Evolutionary conservation across 768 basidiomycete species (phyloP), one percentile per base, ranked within the genome.

Genomic region (Coprinellus aureogranulatus): DNA sequence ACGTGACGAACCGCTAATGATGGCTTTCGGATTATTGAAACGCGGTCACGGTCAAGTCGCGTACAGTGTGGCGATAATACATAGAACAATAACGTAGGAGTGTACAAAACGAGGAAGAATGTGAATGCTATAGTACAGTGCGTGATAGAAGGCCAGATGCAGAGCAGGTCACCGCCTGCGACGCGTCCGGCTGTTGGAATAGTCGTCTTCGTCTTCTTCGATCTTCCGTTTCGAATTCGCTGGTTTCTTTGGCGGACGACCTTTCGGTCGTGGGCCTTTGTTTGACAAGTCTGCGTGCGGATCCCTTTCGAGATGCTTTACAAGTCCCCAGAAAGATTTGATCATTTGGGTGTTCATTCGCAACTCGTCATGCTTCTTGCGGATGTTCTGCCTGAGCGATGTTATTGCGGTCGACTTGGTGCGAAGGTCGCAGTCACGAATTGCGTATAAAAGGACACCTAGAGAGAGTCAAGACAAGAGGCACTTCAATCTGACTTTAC

Each of bases 401-500:
- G 80, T 72, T 23, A 92, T 78, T 18, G 83, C 82, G 3, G 70
- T 68, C 2, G 87, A 78, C 79, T 5, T 83, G 77, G 31, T 78
- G 67, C 25, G 76, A 65, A 8, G 73, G 14, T 18, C 45, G 59
- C 68, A 73, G 23, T 77, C 72, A 11, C 78, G 76, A 55, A 90
- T 71, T 3, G 83, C 69, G 63, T 75, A 89, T 18, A 92, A 74
- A 8, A 90, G 68, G n/a, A 90, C 83, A 55, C 89, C 91, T 92
- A 54, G 3, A 27, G 18, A 8, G 8, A 28, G 27, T 57, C 16
- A 46, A 27, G 20, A 22, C 47, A 4, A 28, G 20, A 23, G n/a
- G 22, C 23, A 47, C 26, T 6, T 14, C 3, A 52, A 22, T 25
- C 28, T 16, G 2, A 16, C 45, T 28, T 50, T 2, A 50, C 56